phyloP scores from a whole-genome alignment of 2,329 filamentous ascomycete genomes.

The Aspergillus arachidicola region DNA sequence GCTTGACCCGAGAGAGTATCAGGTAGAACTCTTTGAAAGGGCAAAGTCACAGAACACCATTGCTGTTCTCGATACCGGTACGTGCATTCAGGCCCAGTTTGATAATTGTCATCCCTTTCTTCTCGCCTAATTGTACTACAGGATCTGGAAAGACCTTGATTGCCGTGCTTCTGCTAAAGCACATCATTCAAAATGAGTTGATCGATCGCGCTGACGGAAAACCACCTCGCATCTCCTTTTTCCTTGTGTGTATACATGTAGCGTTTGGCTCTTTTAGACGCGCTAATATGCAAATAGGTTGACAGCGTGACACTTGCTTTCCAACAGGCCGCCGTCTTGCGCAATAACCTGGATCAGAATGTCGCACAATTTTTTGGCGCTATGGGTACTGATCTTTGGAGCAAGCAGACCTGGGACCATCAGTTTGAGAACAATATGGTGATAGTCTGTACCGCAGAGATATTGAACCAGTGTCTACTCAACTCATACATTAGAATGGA shows the following conservation, averaged over 20 bases:
- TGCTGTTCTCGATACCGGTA: slow-evolving; percentile 88
- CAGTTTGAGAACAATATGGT: slow-evolving; percentile 71
- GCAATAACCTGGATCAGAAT: slow-evolving; percentile 75
- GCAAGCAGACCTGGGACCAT: slow-evolving; percentile 60
- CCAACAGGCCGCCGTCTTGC: slow-evolving; percentile 83
- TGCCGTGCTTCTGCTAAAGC: slow-evolving; percentile 78
- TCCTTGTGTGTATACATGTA: slow-evolving; percentile 60
- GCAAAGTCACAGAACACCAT: slow-evolving; percentile 86
- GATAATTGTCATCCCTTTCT: neutral
- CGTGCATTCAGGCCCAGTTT: neutral
- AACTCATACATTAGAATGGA: slow-evolving; percentile 79
- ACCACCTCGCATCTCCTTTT: slow-evolving; percentile 74
- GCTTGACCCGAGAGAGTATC: slow-evolving; percentile 81
- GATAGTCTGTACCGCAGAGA: slow-evolving; percentile 88
- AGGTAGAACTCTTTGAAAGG: slow-evolving; percentile 84
- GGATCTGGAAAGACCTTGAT: slow-evolving; percentile 97
- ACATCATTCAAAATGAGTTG: slow-evolving; percentile 76
- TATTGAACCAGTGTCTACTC: slow-evolving; percentile 76
- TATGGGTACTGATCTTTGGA: slow-evolving; percentile 64
- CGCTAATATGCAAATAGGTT: slow-evolving; percentile 52
- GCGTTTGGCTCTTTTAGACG: neutral
- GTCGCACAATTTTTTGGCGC: slow-evolving; percentile 75
- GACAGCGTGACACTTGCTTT: slow-evolving; percentile 88
- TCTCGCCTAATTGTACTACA: slow-evolving; percentile 31
- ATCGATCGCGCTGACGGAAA: slow-evolving; percentile 65